Evolutionary conservation across 176 grass and related monocot species (phyloP).

Genomic region (Poa pratensis): DNA sequence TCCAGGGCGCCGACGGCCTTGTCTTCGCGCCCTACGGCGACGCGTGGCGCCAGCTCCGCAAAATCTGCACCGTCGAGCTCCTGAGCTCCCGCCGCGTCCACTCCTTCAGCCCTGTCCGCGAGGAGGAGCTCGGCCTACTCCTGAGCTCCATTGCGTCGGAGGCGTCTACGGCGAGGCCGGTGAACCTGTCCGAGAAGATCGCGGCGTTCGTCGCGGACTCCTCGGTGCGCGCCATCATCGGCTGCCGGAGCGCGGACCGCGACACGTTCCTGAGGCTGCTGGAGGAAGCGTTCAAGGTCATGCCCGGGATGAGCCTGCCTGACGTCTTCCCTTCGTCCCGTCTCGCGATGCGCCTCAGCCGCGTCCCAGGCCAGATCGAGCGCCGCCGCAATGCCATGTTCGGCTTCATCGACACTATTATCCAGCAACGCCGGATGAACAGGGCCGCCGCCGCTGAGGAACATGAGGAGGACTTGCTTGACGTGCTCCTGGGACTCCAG

Average conservation of each 20-base stretch:
- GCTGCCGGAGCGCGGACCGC: not conserved
- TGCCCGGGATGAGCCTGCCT: slow-evolving; percentile 37
- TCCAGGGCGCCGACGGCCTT: slow-evolving; percentile 53
- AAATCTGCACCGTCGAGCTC: slow-evolving; percentile 49
- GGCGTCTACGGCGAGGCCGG: slow-evolving; percentile 1
- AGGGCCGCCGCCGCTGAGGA: not conserved
- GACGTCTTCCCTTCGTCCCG: slow-evolving; percentile 57
- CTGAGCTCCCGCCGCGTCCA: slow-evolving; percentile 52
- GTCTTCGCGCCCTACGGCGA: slow-evolving; percentile 61
- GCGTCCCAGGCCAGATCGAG: not conserved
- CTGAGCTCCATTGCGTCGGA: slow-evolving; percentile 27
- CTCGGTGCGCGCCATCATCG: slow-evolving; percentile 40
- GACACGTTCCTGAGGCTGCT: slow-evolving; percentile 24
- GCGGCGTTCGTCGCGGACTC: slow-evolving; percentile 22
- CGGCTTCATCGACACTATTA: slow-evolving; percentile 22
- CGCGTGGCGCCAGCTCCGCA: slow-evolving; percentile 64
- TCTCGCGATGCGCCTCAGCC: slow-evolving; percentile 18
- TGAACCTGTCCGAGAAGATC: slow-evolving; percentile 4
- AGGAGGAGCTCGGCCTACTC: slow-evolving; percentile 45
- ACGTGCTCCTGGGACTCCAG: slow-evolving; percentile 43
- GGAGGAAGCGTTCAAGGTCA: not conserved
- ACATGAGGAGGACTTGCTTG: slow-evolving; percentile 38
- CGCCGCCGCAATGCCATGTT: not conserved
- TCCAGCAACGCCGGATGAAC: not conserved
- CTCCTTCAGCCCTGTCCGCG: slow-evolving; percentile 44